Percentiles rank a stretch among this genome's conserved stretches.
Evolutionary conservation across 2,329 filamentous ascomycete species (phyloP).

Genomic region (Aspergillus ibericus): DNA sequence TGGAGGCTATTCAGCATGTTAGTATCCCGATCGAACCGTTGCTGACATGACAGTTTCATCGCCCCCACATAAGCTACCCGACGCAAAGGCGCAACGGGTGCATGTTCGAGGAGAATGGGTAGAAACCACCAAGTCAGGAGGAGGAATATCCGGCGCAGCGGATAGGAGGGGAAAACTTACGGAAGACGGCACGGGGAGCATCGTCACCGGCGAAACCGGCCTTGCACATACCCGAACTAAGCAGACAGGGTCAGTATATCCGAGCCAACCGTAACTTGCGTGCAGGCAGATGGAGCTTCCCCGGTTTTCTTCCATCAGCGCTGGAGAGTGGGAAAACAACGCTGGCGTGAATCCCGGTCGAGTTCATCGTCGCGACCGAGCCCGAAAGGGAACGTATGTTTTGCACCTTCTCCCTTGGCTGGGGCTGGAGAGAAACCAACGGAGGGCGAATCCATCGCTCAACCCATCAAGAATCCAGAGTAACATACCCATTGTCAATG

Average conservation of each 20-base stretch:
- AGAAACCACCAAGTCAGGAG: slow-evolving; percentile 21
- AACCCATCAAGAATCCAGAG: slow-evolving; percentile 15
- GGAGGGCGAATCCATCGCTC: slow-evolving; percentile 8
- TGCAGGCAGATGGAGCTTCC: background rate
- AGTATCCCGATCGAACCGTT: slow-evolving; percentile 18
- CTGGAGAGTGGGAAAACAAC: background rate
- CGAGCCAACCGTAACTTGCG: background rate
- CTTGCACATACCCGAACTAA: slow-evolving; percentile 99
- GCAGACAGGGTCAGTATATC: slow-evolving; percentile 16
- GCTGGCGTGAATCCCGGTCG: background rate
- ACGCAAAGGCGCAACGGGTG: slow-evolving; percentile 28
- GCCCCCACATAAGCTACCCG: slow-evolving; percentile 8
- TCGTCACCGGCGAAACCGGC: slow-evolving; percentile 99
- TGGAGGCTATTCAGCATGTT: slow-evolving; percentile 69
- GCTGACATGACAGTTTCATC: slow-evolving; percentile 8
- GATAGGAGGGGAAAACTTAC: slow-evolving; percentile 65
- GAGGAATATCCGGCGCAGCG: slow-evolving; percentile 4
- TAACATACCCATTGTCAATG: slow-evolving; percentile 99
- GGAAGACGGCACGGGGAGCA: slow-evolving; percentile 99
- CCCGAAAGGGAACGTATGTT: slow-evolving; percentile 9
- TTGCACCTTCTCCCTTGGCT: slow-evolving; percentile 4
- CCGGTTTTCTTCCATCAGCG: background rate
- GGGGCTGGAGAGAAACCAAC: slow-evolving; percentile 8
- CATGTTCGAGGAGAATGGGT: slow-evolving; percentile 13
- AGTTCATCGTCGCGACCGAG: slow-evolving; percentile 12